Conservation (phyloP, 2,329 filamentous ascomycete species). For the Albifimbria verrucaria region DNA sequence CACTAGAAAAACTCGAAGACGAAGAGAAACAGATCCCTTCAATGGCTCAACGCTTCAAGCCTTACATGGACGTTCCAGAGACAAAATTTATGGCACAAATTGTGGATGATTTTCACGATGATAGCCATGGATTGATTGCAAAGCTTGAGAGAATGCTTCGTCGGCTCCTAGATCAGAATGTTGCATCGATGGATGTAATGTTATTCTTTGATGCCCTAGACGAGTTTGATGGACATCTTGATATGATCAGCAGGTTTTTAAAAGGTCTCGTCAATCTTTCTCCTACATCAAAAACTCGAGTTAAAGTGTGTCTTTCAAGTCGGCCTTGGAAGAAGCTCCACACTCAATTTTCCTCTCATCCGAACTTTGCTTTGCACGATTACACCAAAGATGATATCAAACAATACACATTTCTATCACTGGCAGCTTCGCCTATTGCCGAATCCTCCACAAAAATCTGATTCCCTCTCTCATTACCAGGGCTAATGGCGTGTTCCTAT, state of each 20-base stretch:
- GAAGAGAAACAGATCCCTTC: neutral
- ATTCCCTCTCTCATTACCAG: neutral
- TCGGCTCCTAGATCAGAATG: neutral
- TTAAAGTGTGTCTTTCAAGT: neutral
- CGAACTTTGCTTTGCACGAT: neutral
- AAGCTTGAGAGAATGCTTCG: conserved; percentile 1
- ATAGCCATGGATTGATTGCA: neutral
- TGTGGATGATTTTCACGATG: neutral
- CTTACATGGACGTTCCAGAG: neutral
- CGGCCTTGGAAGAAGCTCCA: neutral
- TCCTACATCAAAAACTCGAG: neutral
- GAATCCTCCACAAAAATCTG: neutral
- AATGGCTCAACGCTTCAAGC: neutral
- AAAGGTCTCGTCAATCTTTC: neutral
- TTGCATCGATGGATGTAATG: neutral
- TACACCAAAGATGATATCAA: neutral
- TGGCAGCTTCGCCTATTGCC: neutral
- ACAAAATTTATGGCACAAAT: neutral
- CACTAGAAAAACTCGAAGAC: neutral
- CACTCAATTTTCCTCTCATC: neutral
- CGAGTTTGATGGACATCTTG: neutral
- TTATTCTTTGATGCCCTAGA: neutral
- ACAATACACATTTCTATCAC: neutral
- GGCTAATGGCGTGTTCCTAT: neutral
- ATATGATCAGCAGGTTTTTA: neutral